Percentiles rank a stretch among this genome's conserved stretches.
phyloP scores from a whole-genome alignment of 1,284 basidiomycete genomes.

The Termitomyces sp. region DNA sequence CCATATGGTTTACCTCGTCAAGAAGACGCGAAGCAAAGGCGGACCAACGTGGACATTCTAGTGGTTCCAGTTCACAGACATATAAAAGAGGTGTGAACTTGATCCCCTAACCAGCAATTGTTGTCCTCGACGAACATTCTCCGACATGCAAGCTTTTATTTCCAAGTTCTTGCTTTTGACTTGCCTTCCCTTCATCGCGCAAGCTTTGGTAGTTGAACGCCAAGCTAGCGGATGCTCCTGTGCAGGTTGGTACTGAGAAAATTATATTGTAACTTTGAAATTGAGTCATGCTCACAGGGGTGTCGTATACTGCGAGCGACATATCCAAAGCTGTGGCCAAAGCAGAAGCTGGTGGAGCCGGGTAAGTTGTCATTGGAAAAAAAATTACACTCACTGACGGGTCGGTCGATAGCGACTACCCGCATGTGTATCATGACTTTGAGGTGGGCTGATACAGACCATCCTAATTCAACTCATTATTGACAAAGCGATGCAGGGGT shows the following conservation, averaged over 20 bases:
- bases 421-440: constrained; percentile 20
- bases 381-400: background rate
- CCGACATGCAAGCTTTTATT: background rate
- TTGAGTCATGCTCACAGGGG: constrained; percentile 10
- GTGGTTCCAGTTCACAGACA: background rate
- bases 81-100: background rate
- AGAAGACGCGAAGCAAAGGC: background rate
- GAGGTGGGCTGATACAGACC: constrained; percentile 11
- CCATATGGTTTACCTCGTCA: background rate
- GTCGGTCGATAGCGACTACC: constrained; percentile 17
- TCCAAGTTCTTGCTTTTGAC: constrained; percentile 6
- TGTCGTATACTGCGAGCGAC: constrained; percentile 17
- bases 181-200: constrained; percentile 1
- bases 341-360: constrained; percentile 19
- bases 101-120: background rate
- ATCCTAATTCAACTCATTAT: background rate
- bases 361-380: constrained; percentile 6
- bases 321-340: constrained; percentile 18
- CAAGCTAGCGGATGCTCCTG: constrained; percentile 19
- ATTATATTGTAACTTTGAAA: background rate
- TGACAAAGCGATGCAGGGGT: constrained; percentile 12
- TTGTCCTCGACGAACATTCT: background rate
- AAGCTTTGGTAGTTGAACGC: constrained; percentile 15
- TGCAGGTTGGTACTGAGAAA: constrained; percentile 13
- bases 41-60: background rate